These are phyloP conservation scores for Boletus rufocinnamomeus DNA, from an alignment of 768 basidiomycete genomes.

Conservation along the genomic window DNA sequence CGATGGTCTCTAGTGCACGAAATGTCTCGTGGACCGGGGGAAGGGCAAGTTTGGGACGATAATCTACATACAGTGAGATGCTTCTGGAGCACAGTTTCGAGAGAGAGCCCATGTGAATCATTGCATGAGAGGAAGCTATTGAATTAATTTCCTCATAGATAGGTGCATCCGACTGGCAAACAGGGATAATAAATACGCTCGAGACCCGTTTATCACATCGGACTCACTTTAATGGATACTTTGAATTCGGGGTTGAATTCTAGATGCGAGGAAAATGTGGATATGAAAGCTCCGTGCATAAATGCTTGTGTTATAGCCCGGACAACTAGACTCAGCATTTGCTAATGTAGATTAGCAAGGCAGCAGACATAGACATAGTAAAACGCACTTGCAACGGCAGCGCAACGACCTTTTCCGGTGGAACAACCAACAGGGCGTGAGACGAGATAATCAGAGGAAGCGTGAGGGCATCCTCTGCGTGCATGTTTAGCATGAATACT, in stretches of 20 bases:
- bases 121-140: conserved; percentile 38
- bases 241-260: conserved; percentile 22
- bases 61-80: conserved; percentile 38
- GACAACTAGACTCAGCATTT: conserved; percentile 38
- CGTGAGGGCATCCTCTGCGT: conserved; percentile 45
- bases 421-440: conserved; percentile 58
- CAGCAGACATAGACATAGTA: conserved; percentile 28
- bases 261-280: conserved; percentile 41
- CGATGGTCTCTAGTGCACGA: conserved; percentile 35
- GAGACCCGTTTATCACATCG: neutral
- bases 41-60: conserved; percentile 33
- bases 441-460: conserved; percentile 55
- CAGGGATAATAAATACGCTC: conserved; percentile 3
- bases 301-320: conserved; percentile 59
- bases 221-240: conserved; percentile 22
- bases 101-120: conserved; percentile 41
- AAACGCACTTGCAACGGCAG: conserved; percentile 53
- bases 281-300: conserved; percentile 55
- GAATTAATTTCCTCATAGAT: conserved; percentile 37
- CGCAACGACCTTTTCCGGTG: conserved; percentile 55
- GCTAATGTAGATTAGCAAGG: conserved; percentile 9
- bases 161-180: conserved; percentile 35
- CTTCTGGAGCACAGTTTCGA: conserved; percentile 42
- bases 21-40: conserved; percentile 32
- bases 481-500: conserved; percentile 10